Evolutionary conservation across 768 basidiomycete species (phyloP).

Genomic region (Kwoniella dendrophila): DNA sequence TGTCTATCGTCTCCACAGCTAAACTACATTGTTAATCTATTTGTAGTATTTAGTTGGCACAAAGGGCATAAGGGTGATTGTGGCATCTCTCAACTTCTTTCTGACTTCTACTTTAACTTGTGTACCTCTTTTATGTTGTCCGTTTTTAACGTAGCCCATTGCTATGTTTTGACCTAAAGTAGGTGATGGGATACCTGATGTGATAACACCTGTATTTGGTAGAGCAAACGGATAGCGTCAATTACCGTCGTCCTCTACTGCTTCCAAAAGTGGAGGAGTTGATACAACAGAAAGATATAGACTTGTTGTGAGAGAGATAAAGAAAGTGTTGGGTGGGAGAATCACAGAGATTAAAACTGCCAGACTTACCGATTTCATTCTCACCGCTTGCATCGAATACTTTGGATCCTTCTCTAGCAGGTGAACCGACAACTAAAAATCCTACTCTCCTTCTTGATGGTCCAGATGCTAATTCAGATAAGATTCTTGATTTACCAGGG

Average conservation of each 20-base stretch:
- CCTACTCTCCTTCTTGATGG: conserved; percentile 78
- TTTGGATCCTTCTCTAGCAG: conserved; percentile 85
- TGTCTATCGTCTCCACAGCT: too few relatives aligned
- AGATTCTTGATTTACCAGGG: conserved; percentile 61
- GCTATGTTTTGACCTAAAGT: conserved; percentile 87
- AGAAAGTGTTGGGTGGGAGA: background rate
- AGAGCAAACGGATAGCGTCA: conserved; percentile 1
- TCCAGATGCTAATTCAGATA: conserved; percentile 76
- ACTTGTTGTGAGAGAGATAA: background rate
- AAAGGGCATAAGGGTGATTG: conserved; percentile 84
- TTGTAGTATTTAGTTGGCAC: conserved; percentile 73
- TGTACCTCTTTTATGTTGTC: conserved; percentile 88
- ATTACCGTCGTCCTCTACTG: conserved; percentile 2
- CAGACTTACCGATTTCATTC: conserved; percentile 65
- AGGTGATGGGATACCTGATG: conserved; percentile 94
- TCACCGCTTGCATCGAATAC: conserved; percentile 65
- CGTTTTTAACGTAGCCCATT: conserved; percentile 82
- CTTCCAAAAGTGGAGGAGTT: background rate
- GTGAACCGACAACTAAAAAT: conserved; percentile 76
- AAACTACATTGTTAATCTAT: too few relatives aligned
- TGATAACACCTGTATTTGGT: conserved; percentile 66
- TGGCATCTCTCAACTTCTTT: conserved; percentile 72
- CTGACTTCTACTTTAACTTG: conserved; percentile 82
- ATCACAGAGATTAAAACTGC: background rate
- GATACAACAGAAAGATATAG: background rate